phyloP scores from a whole-genome alignment of 202 grass and related monocot species.

The Bolboschoenoplectus hybrid region DNA sequence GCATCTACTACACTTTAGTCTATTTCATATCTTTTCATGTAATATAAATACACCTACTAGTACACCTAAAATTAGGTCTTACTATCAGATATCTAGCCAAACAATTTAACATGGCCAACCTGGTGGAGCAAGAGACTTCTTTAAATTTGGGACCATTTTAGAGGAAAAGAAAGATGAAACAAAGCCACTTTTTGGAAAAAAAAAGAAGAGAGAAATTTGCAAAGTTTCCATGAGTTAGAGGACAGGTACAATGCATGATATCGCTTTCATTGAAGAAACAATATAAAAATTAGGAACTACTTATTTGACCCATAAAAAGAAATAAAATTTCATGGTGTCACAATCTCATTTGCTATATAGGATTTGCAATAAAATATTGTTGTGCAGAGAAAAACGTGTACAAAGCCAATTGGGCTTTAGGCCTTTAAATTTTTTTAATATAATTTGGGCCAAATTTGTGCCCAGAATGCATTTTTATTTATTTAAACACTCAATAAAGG shows the following conservation, averaged over 20 bases:
- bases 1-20: background rate
- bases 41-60: constrained; percentile 20
- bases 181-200: background rate
- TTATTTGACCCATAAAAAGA: background rate
- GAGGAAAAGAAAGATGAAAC: background rate
- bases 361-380: background rate
- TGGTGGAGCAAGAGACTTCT: constrained; percentile 12
- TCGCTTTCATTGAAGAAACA: background rate
- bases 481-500: background rate
- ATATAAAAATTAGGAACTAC: background rate
- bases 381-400: background rate
- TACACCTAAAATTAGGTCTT: constrained; percentile 33
- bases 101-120: constrained; percentile 38
- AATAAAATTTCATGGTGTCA: background rate
- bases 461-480: background rate
- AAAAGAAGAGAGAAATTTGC: background rate
- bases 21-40: background rate
- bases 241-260: constrained; percentile 15
- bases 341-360: background rate
- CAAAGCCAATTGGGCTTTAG: background rate
- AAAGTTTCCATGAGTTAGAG: constrained; percentile 14
- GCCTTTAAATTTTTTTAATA: background rate
- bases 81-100: constrained; percentile 15
- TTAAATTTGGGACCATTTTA: constrained; percentile 25
- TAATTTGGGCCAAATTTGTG: background rate